These are phyloP conservation scores for Lasiosphaeriaceae sp. DNA, from an alignment of 495 filamentous ascomycete species.

Conservation along the genomic window DNA sequence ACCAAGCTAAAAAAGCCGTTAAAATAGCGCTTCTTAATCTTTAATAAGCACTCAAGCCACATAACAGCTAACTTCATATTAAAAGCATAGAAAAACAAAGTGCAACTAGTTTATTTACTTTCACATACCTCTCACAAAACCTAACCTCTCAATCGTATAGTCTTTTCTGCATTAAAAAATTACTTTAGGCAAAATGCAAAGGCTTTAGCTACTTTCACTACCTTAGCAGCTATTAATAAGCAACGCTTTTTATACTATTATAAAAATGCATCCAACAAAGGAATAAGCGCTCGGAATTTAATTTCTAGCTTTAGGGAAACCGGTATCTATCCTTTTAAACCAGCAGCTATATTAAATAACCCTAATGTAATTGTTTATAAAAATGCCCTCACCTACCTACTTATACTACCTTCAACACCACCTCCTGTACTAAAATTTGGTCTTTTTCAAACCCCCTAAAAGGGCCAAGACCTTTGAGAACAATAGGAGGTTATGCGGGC, in stretches of 20 bases:
- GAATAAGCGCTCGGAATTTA: background rate
- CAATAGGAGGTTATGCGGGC: too few species aligned
- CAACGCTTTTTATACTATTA: background rate
- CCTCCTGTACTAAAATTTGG: too few species aligned
- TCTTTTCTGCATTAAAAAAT: background rate
- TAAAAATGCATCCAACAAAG: background rate
- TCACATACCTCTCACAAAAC: conserved; percentile 9
- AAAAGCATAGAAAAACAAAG: background rate
- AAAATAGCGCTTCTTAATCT: background rate
- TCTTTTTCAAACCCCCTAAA: too few species aligned
- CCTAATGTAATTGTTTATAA: background rate
- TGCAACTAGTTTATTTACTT: conserved; percentile 9
- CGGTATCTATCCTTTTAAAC: conserved; percentile 3
- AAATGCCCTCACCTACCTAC: background rate
- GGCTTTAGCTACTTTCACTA: background rate
- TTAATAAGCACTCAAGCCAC: conserved; percentile 8
- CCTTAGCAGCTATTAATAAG: conserved; percentile 2
- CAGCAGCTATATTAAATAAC: background rate
- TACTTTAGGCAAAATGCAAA: background rate
- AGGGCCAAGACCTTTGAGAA: too few species aligned
- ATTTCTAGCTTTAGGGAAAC: conserved; percentile 6
- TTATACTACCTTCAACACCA: too few species aligned
- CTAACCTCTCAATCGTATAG: background rate
- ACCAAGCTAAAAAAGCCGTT: background rate
- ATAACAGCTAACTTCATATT: background rate